Evolutionary conservation across 257 asterid genomes (phyloP).

Genomic region (Solanum ossicruentum): DNA sequence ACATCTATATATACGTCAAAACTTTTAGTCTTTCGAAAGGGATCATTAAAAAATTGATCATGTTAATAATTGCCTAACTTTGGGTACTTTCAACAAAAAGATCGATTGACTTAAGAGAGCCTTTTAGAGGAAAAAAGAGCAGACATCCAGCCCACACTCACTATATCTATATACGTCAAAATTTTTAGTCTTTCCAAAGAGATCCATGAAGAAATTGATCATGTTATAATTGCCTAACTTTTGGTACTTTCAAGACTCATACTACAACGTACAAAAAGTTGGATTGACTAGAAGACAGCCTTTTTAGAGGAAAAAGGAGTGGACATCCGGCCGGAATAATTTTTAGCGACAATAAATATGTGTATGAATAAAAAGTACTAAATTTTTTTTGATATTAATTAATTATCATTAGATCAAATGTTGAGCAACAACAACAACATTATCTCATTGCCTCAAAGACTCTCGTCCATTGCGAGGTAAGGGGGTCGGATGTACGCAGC

Average conservation of each 20-base stretch:
- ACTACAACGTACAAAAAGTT: background rate
- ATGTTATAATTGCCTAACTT: background rate
- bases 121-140: background rate
- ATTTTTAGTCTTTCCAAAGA: background rate
- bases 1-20: background rate
- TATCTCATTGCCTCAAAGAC: no score
- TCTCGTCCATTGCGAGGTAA: no score
- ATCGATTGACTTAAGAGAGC: background rate
- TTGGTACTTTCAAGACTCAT: background rate
- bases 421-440: no score
- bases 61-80: background rate
- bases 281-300: background rate
- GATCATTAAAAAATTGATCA: no score
- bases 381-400: accelerated
- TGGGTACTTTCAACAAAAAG: background rate
- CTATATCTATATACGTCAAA: background rate
- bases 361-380: no score
- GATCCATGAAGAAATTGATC: background rate
- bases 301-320: background rate
- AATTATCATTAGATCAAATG: no score
- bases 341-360: no score
- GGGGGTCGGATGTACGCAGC: no score
- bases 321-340: accelerated
- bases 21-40: background rate
- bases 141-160: no score